Evolutionary conservation across 2,329 filamentous ascomycete species (phyloP).

Genomic region (Diplodia corticola): DNA sequence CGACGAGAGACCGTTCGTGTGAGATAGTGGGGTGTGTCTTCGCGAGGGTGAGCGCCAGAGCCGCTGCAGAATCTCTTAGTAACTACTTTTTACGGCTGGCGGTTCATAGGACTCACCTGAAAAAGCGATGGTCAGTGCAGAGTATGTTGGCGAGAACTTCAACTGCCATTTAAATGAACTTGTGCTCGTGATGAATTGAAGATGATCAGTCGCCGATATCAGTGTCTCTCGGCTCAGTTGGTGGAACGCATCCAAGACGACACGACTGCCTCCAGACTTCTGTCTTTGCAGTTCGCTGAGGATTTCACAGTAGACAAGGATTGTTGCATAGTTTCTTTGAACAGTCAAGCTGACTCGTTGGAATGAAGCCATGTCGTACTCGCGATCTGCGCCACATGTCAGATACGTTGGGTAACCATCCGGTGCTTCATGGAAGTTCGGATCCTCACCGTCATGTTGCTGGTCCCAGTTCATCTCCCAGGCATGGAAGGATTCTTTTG

Average conservation of each 20-base stretch:
- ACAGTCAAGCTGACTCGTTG: background rate
- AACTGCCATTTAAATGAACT: background rate
- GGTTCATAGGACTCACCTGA: background rate
- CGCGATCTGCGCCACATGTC: background rate
- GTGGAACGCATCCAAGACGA: background rate
- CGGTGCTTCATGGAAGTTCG: background rate
- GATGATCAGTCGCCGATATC: background rate
- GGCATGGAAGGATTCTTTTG: background rate
- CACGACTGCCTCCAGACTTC: background rate
- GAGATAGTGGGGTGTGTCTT: background rate
- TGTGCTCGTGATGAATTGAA: background rate
- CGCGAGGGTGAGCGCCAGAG: background rate
- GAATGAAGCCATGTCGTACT: background rate
- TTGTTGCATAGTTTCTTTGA: background rate
- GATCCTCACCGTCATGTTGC: background rate
- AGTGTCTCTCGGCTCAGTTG: background rate
- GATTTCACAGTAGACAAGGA: background rate
- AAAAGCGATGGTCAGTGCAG: background rate
- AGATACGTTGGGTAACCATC: background rate
- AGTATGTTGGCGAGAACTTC: background rate
- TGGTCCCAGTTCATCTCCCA: background rate
- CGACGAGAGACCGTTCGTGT: background rate
- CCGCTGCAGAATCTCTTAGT: background rate
- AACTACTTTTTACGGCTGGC: background rate
- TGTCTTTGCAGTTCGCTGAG: background rate